A percentile compares a stretch with the other conserved stretches of the same genome.
Conservation (phyloP, 768 basidiomycete species). For the Russula lepida region DNA sequence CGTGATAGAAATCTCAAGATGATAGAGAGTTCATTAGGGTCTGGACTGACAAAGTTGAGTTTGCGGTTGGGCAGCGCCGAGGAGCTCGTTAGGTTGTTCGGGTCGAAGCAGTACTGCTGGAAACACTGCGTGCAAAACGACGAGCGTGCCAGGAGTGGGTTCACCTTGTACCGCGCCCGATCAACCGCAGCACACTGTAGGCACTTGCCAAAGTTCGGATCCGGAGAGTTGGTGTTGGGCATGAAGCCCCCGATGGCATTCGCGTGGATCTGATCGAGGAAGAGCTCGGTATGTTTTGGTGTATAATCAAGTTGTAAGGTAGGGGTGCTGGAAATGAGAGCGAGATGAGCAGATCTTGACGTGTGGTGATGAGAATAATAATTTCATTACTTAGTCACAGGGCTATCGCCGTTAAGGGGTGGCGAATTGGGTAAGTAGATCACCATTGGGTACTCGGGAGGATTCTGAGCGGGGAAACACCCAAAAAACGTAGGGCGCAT, state of each 20-base stretch:
- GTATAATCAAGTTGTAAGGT: no score
- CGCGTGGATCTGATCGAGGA: conserved; percentile 49
- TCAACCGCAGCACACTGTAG: no score
- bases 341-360: no score
- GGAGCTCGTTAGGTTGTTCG: conserved; percentile 19
- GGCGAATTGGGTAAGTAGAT: no score
- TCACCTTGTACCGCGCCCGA: no score
- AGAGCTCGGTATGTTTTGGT: no score
- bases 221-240: conserved; percentile 49
- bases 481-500: conserved; percentile 73
- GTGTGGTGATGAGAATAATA: neutral
- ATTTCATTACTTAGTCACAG: conserved; percentile 49
- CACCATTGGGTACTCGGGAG: conserved; percentile 55
- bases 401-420: conserved; percentile 48
- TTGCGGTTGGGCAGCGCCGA: conserved; percentile 32
- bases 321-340: no score
- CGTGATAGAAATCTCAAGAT: conserved; percentile 36
- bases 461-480: conserved; percentile 44
- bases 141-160: no score
- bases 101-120: no score
- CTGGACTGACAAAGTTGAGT: conserved; percentile 44
- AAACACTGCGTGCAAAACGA: no score
- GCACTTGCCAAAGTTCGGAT: conserved; percentile 51
- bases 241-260: conserved; percentile 53
- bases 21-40: conserved; percentile 39